Evolutionary conservation across 345 rosid genomes (phyloP).

Genomic region (Brassica incana): DNA sequence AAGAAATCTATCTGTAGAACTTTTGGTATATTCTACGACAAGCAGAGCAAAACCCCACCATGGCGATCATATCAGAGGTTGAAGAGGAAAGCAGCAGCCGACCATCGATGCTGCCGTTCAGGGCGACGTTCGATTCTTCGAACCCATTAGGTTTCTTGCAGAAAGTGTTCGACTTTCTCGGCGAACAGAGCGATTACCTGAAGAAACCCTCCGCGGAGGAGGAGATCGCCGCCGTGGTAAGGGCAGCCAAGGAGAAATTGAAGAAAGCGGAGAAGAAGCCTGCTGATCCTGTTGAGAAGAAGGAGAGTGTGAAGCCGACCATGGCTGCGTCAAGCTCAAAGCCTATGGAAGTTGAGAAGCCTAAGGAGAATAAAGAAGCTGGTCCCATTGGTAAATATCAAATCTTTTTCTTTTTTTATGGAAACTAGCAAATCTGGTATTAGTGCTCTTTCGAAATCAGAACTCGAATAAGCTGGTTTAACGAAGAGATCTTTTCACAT

Average conservation of each 20-base stretch:
- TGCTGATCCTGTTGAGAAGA: background rate
- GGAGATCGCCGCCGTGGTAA: slow-evolving; percentile 60
- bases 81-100: slow-evolving; percentile 59
- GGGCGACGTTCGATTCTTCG: slow-evolving; percentile 58
- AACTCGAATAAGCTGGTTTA: background rate
- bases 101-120: slow-evolving; percentile 43
- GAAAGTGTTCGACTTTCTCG: slow-evolving; percentile 70
- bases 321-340: slow-evolving; percentile 30
- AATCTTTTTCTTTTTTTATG: background rate
- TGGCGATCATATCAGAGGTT: slow-evolving; percentile 88
- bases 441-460: background rate
- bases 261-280: slow-evolving; percentile 39
- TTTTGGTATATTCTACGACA: background rate
- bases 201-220: slow-evolving; percentile 56
- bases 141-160: slow-evolving; percentile 68
- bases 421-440: slow-evolving; percentile 1
- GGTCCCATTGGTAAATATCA: slow-evolving; percentile 43
- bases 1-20: background rate
- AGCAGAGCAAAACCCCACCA: slow-evolving; percentile 29
- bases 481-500: background rate
- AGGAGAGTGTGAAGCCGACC: slow-evolving; percentile 26
- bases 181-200: slow-evolving; percentile 66
- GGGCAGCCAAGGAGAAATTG: slow-evolving; percentile 55
- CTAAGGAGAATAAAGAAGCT: slow-evolving; percentile 43
- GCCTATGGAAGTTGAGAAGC: slow-evolving; percentile 40